These are phyloP conservation scores for Puccinellia tenuiflora DNA, from an alignment of 176 grass and related monocot species.

Conservation along the genomic window DNA sequence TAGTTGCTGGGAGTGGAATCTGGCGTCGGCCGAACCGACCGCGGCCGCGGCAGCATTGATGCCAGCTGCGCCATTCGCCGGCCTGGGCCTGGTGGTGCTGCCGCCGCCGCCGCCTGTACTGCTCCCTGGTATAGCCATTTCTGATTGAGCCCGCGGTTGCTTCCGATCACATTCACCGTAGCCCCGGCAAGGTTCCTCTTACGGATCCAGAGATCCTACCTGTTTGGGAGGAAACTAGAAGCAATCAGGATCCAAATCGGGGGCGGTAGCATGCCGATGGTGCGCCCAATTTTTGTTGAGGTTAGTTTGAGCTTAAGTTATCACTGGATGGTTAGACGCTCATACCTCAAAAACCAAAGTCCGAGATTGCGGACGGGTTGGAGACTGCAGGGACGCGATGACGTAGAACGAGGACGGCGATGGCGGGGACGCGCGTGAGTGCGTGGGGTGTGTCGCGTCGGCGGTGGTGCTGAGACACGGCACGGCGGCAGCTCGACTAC, in stretches of 20 bases:
- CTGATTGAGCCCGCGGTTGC: conserved; percentile 3
- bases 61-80: conserved; percentile 42
- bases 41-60: conserved; percentile 55
- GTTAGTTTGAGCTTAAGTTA: background rate
- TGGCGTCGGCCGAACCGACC: conserved; percentile 47
- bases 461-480: background rate
- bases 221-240: conserved; percentile 3
- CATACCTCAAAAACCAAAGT: background rate
- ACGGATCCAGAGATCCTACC: conserved; percentile 27
- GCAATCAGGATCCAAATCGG: conserved; percentile 27
- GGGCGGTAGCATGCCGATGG: background rate
- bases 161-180: conserved; percentile 30
- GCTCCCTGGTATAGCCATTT: conserved; percentile 41
- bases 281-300: background rate
- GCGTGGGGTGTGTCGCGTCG: background rate
- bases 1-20: conserved; percentile 48
- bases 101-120: conserved; percentile 30
- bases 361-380: background rate
- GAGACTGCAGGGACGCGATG: background rate
- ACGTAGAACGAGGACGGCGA: background rate
- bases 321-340: background rate
- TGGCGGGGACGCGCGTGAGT: background rate
- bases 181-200: background rate
- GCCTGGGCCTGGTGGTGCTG: conserved; percentile 18
- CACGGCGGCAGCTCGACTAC: background rate